A percentile compares a stretch with the other conserved stretches of the same genome.
Evolutionary conservation across 495 filamentous ascomycete species (phyloP).

Genomic region (Tuber melanosporum): DNA sequence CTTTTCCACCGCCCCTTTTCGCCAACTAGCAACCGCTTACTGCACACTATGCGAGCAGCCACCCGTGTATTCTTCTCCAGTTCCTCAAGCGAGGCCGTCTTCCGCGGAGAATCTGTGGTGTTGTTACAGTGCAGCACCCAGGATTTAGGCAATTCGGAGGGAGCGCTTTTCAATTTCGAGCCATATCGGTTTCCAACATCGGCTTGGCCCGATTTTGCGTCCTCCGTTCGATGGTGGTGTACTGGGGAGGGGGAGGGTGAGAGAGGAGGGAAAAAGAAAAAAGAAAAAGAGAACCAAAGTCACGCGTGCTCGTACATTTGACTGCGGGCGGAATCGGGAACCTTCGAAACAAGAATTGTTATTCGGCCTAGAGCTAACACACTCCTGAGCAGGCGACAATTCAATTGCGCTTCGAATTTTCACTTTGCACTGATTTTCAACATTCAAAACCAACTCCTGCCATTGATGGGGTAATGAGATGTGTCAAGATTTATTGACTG

Average conservation of each 20-base stretch:
- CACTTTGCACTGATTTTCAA: neutral
- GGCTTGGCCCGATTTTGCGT: neutral
- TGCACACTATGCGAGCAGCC: neutral
- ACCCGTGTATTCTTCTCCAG: neutral
- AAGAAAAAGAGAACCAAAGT: neutral
- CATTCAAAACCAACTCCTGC: neutral
- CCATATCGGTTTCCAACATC: neutral
- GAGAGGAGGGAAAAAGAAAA: neutral
- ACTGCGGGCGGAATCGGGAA: neutral
- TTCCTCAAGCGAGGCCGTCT: neutral
- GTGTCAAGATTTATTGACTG: neutral
- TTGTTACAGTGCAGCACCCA: neutral
- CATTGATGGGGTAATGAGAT: conserved; percentile 7
- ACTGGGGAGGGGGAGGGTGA: neutral
- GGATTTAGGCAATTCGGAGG: neutral
- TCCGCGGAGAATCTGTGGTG: neutral
- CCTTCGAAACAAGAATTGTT: neutral
- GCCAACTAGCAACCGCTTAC: neutral
- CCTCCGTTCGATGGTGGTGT: neutral
- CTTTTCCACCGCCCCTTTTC: neutral
- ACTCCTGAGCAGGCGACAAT: neutral
- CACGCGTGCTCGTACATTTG: neutral
- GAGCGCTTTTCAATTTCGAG: neutral
- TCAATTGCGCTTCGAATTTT: neutral
- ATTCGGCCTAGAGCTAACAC: neutral